Percentiles rank a stretch among this genome's conserved stretches.
These are phyloP conservation scores for Coleophoma eucalyptorum DNA, from an alignment of 2,329 filamentous ascomycete genomes.

Conservation along the genomic window DNA sequence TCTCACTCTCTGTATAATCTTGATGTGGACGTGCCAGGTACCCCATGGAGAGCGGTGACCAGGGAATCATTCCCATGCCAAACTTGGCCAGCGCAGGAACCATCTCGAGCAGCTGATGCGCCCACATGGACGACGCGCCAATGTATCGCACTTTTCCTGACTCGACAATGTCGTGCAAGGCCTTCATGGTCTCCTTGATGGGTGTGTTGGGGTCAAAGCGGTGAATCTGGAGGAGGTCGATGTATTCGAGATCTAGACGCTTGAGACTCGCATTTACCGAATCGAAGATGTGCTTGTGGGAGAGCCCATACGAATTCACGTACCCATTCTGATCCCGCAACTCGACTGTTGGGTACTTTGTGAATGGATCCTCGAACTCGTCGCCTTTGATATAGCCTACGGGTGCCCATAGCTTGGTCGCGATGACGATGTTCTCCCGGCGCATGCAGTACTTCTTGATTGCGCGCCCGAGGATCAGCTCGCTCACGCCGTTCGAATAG, in stretches of 20 bases:
- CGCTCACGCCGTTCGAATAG: slow-evolving; percentile 52
- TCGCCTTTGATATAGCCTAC: slow-evolving; percentile 39
- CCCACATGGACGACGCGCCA: slow-evolving; percentile 44
- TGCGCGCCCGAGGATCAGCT: slow-evolving; percentile 52
- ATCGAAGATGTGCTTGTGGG: slow-evolving; percentile 61
- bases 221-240: slow-evolving; percentile 59
- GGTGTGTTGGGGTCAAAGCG: slow-evolving; percentile 48
- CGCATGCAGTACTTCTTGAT: slow-evolving; percentile 56
- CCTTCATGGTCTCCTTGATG: slow-evolving; percentile 58
- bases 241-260: slow-evolving; percentile 51
- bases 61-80: slow-evolving; percentile 38
- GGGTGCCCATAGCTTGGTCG: slow-evolving; percentile 50
- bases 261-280: slow-evolving; percentile 56
- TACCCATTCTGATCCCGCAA: slow-evolving; percentile 38
- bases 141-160: slow-evolving; percentile 54
- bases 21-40: slow-evolving; percentile 25
- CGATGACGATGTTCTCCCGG: slow-evolving; percentile 51
- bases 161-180: slow-evolving; percentile 53
- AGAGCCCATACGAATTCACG: slow-evolving; percentile 40
- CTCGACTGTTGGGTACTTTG: slow-evolving; percentile 40
- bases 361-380: slow-evolving; percentile 19
- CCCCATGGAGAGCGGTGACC: slow-evolving; percentile 29
- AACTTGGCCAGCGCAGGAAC: slow-evolving; percentile 37
- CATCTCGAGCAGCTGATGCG: slow-evolving; percentile 43
- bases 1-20: slow-evolving; percentile 12